These are phyloP conservation scores for Kazachstania bromeliacearum DNA, from an alignment of 805 yeast species.

Conservation along the genomic window DNA sequence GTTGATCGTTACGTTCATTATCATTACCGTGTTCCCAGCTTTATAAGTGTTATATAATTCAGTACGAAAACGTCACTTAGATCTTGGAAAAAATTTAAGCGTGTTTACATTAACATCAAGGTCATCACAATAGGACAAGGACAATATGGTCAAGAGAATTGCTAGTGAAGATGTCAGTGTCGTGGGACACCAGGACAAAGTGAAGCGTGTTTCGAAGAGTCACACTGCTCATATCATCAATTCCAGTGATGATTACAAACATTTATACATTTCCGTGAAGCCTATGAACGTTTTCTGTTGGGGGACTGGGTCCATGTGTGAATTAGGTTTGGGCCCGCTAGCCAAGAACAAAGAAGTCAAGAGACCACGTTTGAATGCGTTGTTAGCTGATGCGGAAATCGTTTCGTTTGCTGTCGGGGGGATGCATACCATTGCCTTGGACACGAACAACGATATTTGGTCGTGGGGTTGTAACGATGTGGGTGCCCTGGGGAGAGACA, in stretches of 20 bases:
- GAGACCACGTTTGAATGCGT: conserved; percentile 87
- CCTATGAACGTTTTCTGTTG: conserved; percentile 78
- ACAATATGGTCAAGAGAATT: conserved; percentile 20
- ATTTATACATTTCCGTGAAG: conserved; percentile 25
- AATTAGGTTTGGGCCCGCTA: conserved; percentile 93
- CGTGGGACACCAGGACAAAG: conserved; percentile 3
- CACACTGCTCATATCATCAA: conserved; percentile 20
- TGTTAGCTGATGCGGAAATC: conserved; percentile 54
- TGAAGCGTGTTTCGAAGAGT: conserved; percentile 15
- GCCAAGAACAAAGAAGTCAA: conserved; percentile 88
- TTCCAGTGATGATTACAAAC: conserved; percentile 29
- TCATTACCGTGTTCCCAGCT: conserved; percentile 34
- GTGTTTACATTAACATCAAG: too few species aligned
- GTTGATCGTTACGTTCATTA: conserved; percentile 27
- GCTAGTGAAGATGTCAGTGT: conserved; percentile 4
- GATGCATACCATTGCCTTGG: conserved; percentile 84
- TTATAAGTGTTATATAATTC: conserved; percentile 13
- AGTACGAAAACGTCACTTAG: too few species aligned
- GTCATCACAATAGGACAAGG: too few species aligned
- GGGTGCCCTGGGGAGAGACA: conserved; percentile 83
- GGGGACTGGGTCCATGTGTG: conserved; percentile 98
- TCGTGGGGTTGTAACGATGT: conserved; percentile 98
- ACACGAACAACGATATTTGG: conserved; percentile 72
- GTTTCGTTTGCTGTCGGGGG: conserved; percentile 93
- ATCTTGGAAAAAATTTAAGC: background rate